Evolutionary conservation across 2,329 filamentous ascomycete genomes (phyloP).

Genomic region (Apiospora kogelbergensis): DNA sequence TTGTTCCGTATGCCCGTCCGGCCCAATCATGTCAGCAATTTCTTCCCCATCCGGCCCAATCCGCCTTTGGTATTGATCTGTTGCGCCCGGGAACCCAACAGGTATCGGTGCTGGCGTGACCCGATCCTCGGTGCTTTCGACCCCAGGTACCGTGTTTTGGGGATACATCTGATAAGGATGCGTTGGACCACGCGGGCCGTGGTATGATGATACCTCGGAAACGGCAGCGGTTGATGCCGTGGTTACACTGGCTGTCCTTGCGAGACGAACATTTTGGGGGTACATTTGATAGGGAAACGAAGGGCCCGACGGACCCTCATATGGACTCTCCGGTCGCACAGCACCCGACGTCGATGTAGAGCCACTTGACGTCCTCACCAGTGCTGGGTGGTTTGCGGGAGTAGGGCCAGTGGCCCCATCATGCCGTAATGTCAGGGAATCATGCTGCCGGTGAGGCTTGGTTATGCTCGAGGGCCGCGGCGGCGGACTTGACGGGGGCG

Average conservation of each 20-base stretch:
- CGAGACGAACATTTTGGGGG: slow-evolving; percentile 62
- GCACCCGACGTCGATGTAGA: slow-evolving; percentile 34
- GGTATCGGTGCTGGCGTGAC: slow-evolving; percentile 48
- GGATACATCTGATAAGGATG: slow-evolving; percentile 88
- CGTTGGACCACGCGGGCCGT: slow-evolving; percentile 64
- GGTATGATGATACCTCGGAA: slow-evolving; percentile 55
- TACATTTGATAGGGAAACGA: slow-evolving; percentile 88
- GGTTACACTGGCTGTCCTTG: slow-evolving; percentile 61
- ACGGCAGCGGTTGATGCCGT: slow-evolving; percentile 68
- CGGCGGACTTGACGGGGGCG: slow-evolving; percentile 16
- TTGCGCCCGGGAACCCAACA: slow-evolving; percentile 72
- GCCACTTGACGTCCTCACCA: slow-evolving; percentile 30
- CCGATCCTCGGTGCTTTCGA: slow-evolving; percentile 43
- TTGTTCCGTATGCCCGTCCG: slow-evolving; percentile 86
- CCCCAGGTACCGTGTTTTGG: slow-evolving; percentile 66
- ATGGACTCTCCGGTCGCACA: slow-evolving; percentile 56
- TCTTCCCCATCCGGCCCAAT: slow-evolving; percentile 83
- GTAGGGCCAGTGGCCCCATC: slow-evolving; percentile 43
- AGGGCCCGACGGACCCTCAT: slow-evolving; percentile 68
- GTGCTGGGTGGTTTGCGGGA: slow-evolving; percentile 20
- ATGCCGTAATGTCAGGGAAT: slow-evolving; percentile 52
- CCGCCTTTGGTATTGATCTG: slow-evolving; percentile 67
- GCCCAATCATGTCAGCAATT: slow-evolving; percentile 80
- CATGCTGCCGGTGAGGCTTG: slow-evolving; percentile 50
- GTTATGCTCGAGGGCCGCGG: slow-evolving; percentile 54